Conservation (phyloP, 2,329 filamentous ascomycete genomes). For the Volutella citrinella region DNA sequence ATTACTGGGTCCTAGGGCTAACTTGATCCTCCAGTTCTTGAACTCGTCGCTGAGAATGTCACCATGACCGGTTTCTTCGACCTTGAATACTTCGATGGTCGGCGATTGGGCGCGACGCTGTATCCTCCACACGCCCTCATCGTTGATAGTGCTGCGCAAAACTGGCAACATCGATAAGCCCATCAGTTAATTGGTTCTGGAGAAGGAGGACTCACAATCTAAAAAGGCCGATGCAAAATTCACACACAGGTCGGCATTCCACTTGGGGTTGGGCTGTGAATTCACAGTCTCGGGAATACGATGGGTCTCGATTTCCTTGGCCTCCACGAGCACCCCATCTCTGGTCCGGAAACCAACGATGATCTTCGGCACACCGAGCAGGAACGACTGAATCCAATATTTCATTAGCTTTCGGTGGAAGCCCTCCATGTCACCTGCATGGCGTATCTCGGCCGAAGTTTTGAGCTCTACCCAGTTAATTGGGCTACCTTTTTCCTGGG, state of each 20-base stretch:
- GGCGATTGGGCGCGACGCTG: slow-evolving; percentile 59
- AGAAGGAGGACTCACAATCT: slow-evolving; percentile 57
- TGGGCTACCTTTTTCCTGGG: slow-evolving; percentile 58
- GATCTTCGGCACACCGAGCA: slow-evolving; percentile 88
- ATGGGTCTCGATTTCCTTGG: slow-evolving; percentile 79
- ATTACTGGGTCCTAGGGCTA: slow-evolving; percentile 35
- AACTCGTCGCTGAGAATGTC: slow-evolving; percentile 76
- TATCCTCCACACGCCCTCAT: slow-evolving; percentile 80
- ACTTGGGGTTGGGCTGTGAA: slow-evolving; percentile 61
- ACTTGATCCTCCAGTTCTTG: slow-evolving; percentile 67
- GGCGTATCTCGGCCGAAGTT: slow-evolving; percentile 71
- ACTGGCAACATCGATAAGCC: not conserved
- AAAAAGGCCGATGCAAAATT: slow-evolving; percentile 81
- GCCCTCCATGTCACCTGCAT: slow-evolving; percentile 64
- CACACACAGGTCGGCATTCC: slow-evolving; percentile 93
- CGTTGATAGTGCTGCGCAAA: slow-evolving; percentile 54
- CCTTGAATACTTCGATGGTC: slow-evolving; percentile 68
- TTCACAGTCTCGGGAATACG: slow-evolving; percentile 75
- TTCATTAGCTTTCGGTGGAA: slow-evolving; percentile 91
- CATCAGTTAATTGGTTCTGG: not conserved
- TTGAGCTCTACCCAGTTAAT: slow-evolving; percentile 96
- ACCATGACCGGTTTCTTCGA: slow-evolving; percentile 70
- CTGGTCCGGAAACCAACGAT: slow-evolving; percentile 82
- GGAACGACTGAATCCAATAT: slow-evolving; percentile 95
- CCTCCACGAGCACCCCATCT: slow-evolving; percentile 65